These are phyloP conservation scores for Ricinus communis DNA, from an alignment of 345 rosid species.

Conservation along the genomic window DNA sequence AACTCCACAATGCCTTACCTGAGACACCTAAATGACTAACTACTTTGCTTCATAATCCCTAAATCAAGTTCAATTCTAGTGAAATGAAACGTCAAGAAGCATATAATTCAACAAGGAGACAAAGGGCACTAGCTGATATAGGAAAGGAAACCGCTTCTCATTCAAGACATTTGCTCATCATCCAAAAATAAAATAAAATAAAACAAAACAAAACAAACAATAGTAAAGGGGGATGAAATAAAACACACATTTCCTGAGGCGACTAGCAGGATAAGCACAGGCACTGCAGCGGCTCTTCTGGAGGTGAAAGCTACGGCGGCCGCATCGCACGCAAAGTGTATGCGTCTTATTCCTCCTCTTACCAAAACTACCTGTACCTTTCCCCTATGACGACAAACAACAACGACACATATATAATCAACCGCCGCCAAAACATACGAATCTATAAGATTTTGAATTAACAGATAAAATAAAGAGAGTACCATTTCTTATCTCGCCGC, in stretches of 20 bases:
- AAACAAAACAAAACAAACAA: neutral
- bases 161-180: too few species aligned
- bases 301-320: slow-evolving; percentile 23
- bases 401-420: neutral
- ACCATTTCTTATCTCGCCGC: slow-evolving; percentile 42
- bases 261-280: slow-evolving; percentile 26
- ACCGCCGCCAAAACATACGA: neutral
- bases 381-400: slow-evolving; percentile 6
- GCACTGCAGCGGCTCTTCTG: slow-evolving; percentile 31
- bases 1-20: too few species aligned
- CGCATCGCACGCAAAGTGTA: slow-evolving; percentile 31
- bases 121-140: too few species aligned
- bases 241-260: slow-evolving; percentile 25
- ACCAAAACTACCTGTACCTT: slow-evolving; percentile 34
- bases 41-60: too few species aligned
- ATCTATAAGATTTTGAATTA: too few species aligned
- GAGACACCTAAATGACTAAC: too few species aligned
- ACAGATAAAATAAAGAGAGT: neutral
- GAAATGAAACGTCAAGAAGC: too few species aligned
- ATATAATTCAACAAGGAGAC: too few species aligned
- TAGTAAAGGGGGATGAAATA: neutral
- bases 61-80: too few species aligned
- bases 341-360: slow-evolving; percentile 35
- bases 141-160: too few species aligned
- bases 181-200: too few species aligned